Evolutionary conservation across 1,284 basidiomycete species (phyloP).

Genomic region (Xerocomus minutiporus): DNA sequence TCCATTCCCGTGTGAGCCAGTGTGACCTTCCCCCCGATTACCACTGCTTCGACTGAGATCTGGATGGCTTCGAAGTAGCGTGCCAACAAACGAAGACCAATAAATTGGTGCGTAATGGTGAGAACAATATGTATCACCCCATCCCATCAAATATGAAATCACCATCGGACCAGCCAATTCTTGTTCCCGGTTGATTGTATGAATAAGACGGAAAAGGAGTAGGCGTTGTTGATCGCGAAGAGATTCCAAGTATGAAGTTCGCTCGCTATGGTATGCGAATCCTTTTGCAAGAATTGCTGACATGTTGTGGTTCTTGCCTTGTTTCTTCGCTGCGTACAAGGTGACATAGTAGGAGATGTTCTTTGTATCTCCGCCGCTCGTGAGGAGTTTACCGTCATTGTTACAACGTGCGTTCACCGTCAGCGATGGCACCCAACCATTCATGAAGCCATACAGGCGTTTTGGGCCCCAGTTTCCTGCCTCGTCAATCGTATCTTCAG

Average conservation of each 20-base stretch:
- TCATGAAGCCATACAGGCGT: background rate
- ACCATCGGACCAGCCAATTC: no score
- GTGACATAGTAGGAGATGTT: background rate
- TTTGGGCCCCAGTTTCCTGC: background rate
- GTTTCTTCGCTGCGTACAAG: slow-evolving; percentile 13
- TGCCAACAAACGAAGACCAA: no score
- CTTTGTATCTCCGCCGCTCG: background rate
- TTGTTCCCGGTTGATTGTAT: no score
- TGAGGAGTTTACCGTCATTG: background rate
- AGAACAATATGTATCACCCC: no score
- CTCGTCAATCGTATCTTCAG: background rate
- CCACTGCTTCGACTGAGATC: no score
- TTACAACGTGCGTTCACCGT: background rate
- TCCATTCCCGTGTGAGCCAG: no score
- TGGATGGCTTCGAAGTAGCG: no score
- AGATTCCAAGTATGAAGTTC: background rate
- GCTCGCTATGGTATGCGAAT: background rate
- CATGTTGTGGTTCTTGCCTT: slow-evolving; percentile 2
- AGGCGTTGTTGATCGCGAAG: background rate
- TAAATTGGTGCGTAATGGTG: no score
- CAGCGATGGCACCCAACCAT: background rate
- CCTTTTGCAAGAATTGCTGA: slow-evolving; percentile 4
- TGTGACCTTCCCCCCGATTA: no score
- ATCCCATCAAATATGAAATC: no score
- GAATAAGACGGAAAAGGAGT: background rate